These are phyloP conservation scores for Forsythia viridissima DNA, from an alignment of 257 asterid genomes.

Conservation along the genomic window DNA sequence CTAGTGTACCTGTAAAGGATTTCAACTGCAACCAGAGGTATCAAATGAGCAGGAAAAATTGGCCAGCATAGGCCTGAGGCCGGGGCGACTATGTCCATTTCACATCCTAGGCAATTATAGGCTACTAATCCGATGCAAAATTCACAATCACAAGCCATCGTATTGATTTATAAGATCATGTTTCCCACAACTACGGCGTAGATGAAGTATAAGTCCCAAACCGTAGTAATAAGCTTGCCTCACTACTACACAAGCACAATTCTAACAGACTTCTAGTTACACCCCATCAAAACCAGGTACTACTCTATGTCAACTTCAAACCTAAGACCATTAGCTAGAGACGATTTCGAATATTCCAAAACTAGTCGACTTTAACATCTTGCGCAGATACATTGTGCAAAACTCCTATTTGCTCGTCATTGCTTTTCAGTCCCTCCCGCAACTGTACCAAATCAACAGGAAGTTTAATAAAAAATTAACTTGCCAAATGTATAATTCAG, in stretches of 20 bases:
- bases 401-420: slow-evolving; percentile 34
- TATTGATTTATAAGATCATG: slow-evolving; percentile 6
- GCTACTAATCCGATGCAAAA: neutral
- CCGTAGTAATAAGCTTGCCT: slow-evolving; percentile 19
- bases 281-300: slow-evolving; percentile 17
- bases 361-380: slow-evolving; percentile 49
- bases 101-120: neutral
- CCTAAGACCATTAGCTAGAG: slow-evolving; percentile 17
- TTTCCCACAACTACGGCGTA: neutral
- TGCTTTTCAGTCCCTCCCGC: slow-evolving; percentile 49
- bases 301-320: slow-evolving; percentile 11
- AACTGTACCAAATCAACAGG: slow-evolving; percentile 39
- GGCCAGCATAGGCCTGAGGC: neutral
- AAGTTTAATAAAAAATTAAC: slow-evolving; percentile 1
- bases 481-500: neutral
- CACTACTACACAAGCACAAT: slow-evolving; percentile 29
- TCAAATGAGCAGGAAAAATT: neutral
- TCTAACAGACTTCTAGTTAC: slow-evolving; percentile 5
- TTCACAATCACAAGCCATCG: slow-evolving; percentile 23
- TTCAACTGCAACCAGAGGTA: neutral
- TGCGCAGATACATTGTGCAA: slow-evolving; percentile 28
- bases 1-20: too few relatives aligned
- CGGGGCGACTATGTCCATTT: neutral
- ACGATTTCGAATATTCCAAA: slow-evolving; percentile 3
- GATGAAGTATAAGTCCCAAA: slow-evolving; percentile 23